These are phyloP conservation scores for Alternaria gaisen DNA, from an alignment of 2,329 filamentous ascomycete genomes.

Conservation along the genomic window DNA sequence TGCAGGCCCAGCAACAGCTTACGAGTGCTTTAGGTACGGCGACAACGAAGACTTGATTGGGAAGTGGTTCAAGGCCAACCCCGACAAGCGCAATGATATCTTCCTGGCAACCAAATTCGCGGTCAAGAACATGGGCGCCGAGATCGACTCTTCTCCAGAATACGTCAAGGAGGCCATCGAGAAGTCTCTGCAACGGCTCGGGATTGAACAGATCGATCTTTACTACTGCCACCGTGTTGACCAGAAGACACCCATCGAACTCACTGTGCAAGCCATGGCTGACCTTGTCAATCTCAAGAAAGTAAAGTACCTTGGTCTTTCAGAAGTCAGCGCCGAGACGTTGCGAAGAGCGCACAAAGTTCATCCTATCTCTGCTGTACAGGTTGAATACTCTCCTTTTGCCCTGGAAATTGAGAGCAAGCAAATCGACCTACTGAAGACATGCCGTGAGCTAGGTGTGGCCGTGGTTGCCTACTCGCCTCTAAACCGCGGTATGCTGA, in stretches of 20 bases:
- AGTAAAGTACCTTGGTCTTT: constrained; percentile 58
- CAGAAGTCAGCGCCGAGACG: constrained; percentile 55
- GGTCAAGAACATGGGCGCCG: constrained; percentile 51
- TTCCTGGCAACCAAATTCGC: constrained; percentile 56
- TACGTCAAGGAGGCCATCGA: constrained; percentile 52
- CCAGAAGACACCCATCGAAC: constrained; percentile 56
- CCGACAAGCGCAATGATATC: constrained; percentile 56
- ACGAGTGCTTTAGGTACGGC: constrained; percentile 26
- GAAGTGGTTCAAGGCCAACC: constrained; percentile 50
- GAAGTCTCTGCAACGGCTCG: constrained; percentile 53
- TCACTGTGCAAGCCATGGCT: constrained; percentile 60
- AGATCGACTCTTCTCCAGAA: constrained; percentile 53
- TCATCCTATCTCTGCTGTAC: constrained; percentile 58
- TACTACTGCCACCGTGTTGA: constrained; percentile 58
- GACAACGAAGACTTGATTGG: constrained; percentile 48
- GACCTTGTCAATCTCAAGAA: constrained; percentile 67
- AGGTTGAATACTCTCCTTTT: constrained; percentile 63
- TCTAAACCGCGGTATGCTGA: constrained; percentile 47
- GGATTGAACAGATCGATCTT: constrained; percentile 56
- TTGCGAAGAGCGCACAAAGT: constrained; percentile 60
- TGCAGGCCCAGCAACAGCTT: neutral
- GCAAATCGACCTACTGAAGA: constrained; percentile 48
- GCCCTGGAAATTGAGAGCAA: constrained; percentile 57
- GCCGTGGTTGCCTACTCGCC: constrained; percentile 53
- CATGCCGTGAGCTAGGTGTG: constrained; percentile 56